Base-by-base conservation (phyloP, 2,329 filamentous ascomycete species). In the Ciborinia camelliae region DNA sequence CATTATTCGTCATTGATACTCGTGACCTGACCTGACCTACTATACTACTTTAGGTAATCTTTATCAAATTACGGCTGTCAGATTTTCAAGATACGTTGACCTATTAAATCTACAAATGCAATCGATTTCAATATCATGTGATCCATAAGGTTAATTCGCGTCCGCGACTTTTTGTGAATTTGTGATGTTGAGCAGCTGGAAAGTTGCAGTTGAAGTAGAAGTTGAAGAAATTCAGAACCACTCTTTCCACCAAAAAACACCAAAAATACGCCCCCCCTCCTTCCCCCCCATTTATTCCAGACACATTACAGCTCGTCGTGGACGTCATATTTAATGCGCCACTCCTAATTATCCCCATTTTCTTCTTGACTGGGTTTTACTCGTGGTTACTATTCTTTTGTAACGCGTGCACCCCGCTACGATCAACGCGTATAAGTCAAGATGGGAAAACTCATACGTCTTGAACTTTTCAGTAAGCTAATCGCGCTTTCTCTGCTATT, bases 361-460 rank as follows among this genome's bases (percentile, higher is more conserved):
- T 39, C 43, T 57, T 65, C 15, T 39, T 65, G 20, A 23, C 45
- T 32, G 32, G 28, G 18, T 28, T 23, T 35, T 62, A 23, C 15
- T 39, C 15, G 50, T 32, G 18, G 15, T 26, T 62, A 62, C 18
- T 41, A 28, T 63, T 62, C 35, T n/a, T 57, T 47, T 57, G 47
- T 55, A 60, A 66, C 67, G 71, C 69, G 69, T 59, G 63, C 68
- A 66, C 71, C 66, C 68, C 68, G 67, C 69, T 65, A 51, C 51
- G 37, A 48, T 45, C 50, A 68, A 71, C 73, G 71, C 72, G 70
- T 71, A 58, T 60, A 67, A 55, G 68, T 77, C 80, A 88, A 77
- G 69, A 98, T 99, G 95, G 94, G 94, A 71, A 98, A 98, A 80
- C 89, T 99, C 74, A 91, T 97, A 74, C 89, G 92, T 68, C 87